A percentile compares a stretch with the other conserved stretches of the same genome.
These are phyloP conservation scores for Zangia roseola DNA, from an alignment of 768 basidiomycete species.

Conservation along the genomic window DNA sequence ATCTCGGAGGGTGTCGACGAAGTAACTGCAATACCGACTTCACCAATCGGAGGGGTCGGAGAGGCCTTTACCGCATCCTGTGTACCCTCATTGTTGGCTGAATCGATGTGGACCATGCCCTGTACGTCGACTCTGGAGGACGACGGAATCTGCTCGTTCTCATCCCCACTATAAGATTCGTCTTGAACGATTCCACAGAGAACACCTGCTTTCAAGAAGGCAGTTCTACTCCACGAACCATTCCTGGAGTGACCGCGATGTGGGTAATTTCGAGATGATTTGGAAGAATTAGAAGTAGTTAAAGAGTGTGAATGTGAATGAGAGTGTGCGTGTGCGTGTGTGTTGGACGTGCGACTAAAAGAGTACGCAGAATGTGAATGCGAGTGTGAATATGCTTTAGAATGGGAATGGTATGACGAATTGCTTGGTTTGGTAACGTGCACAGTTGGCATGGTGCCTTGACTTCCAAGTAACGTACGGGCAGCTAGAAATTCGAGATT, in stretches of 20 bases:
- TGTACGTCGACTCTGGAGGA: constrained; percentile 25
- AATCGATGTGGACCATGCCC: constrained; percentile 12
- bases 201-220: constrained; percentile 35
- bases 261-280: constrained; percentile 24
- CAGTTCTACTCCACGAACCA: constrained; percentile 39
- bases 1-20: constrained; percentile 34
- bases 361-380: constrained; percentile 25
- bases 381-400: constrained; percentile 30
- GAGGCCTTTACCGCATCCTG: constrained; percentile 20
- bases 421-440: constrained; percentile 20
- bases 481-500: constrained; percentile 62
- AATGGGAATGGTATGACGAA: constrained; percentile 21
- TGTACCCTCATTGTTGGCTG: background rate
- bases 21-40: constrained; percentile 45
- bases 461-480: constrained; percentile 64
- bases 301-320: constrained; percentile 42
- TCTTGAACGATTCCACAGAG: constrained; percentile 27
- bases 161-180: constrained; percentile 24
- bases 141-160: constrained; percentile 23
- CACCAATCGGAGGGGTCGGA: constrained; percentile 28
- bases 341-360: constrained; percentile 22
- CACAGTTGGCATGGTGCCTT: constrained; percentile 48
- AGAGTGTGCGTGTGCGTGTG: constrained; percentile 29
- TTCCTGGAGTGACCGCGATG: constrained; percentile 33
- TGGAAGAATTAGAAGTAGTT: constrained; percentile 32